Base-by-base conservation (phyloP, 495 filamentous ascomycete species). In the Penicillium odoratum region DNA sequence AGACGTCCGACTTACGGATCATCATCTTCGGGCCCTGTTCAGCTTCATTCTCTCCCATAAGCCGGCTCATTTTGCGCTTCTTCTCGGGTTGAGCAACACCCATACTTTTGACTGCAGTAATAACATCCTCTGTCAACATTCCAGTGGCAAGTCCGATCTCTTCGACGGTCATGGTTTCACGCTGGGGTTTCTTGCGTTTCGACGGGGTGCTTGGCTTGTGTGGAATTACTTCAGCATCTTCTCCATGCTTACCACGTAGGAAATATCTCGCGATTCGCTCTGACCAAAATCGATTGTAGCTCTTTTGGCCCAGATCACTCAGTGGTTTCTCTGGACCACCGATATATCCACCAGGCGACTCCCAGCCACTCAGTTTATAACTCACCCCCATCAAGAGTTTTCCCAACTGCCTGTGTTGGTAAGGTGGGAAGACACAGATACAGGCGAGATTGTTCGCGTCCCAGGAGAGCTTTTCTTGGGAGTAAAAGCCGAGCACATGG, bases 391-490 rank as follows among this genome's bases (percentile, higher is more conserved):
- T 98, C 48, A 99, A 81, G 47, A 97, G 75, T 55, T 91, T 87
- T 7, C 94, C 94, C 4, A 97, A 82, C 13, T 92, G 91, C 60
- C 88, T 91, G 51, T 87, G 84, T 69, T 98, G 94, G 83, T 93
- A 98, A 1, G 94, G 94, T 3, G 95, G 94, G 68, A 99, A 97
- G 10, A 99, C 83, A 26, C 97, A 79, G 57, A 99, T 99, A 68
- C 94, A 99, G 4, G 94, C 94, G 0, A 99, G 83, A 61, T 98
- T 99, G 70, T 98, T 97, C 63, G 94, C 91, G 66, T 99, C 94
- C 94, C 94, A 99, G 4, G 90, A 94, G 73, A 96, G 87, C 66
- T 98, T 98, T 75, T 99, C 94, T 68, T 98, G 98, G 25, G 89
- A 93, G 81, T 96, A 99, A 82, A 96, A 99, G 51, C 95, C 94